Evolutionary conservation across 2,329 filamentous ascomycete genomes (phyloP).

Genomic region (Phaeosphaeria sp.): DNA sequence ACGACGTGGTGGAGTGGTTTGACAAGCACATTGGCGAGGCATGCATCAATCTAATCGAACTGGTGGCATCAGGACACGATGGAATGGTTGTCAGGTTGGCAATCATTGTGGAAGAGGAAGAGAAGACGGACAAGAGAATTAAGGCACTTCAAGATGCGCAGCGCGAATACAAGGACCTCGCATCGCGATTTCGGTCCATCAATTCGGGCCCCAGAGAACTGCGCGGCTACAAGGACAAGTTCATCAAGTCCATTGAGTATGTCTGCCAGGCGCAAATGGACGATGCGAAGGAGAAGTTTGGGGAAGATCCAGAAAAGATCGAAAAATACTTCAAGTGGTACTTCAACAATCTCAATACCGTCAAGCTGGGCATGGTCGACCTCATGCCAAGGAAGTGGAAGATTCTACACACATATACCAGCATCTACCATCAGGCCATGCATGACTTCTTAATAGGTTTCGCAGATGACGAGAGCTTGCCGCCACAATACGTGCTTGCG

Average conservation of each 20-base stretch:
- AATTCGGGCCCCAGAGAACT: constrained; percentile 90
- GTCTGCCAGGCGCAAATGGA: constrained; percentile 78
- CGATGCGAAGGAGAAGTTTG: constrained; percentile 73
- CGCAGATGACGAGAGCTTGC: constrained; percentile 84
- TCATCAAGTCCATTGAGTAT: constrained; percentile 78
- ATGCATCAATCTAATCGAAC: constrained; percentile 85
- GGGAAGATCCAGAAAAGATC: constrained; percentile 80
- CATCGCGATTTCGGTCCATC: constrained; percentile 91
- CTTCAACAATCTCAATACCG: constrained; percentile 96
- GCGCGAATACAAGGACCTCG: constrained; percentile 94
- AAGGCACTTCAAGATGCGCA: constrained; percentile 91
- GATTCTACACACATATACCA: constrained; percentile 86
- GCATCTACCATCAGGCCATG: constrained; percentile 94
- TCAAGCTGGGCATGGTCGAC: constrained; percentile 88
- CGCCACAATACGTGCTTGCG: constrained; percentile 83
- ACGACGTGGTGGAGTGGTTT: constrained; percentile 91
- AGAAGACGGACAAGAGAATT: constrained; percentile 93
- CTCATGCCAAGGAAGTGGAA: constrained; percentile 97
- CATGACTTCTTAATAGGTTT: constrained; percentile 87
- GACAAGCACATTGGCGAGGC: constrained; percentile 91
- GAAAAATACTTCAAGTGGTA: constrained; percentile 94
- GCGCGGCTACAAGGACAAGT: constrained; percentile 96
- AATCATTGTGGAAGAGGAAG: constrained; percentile 91
- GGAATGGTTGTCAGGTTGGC: constrained; percentile 90
- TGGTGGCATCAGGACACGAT: constrained; percentile 86